Base-by-base conservation (phyloP, 306 rosid species). In the Purshia tridentata region DNA sequence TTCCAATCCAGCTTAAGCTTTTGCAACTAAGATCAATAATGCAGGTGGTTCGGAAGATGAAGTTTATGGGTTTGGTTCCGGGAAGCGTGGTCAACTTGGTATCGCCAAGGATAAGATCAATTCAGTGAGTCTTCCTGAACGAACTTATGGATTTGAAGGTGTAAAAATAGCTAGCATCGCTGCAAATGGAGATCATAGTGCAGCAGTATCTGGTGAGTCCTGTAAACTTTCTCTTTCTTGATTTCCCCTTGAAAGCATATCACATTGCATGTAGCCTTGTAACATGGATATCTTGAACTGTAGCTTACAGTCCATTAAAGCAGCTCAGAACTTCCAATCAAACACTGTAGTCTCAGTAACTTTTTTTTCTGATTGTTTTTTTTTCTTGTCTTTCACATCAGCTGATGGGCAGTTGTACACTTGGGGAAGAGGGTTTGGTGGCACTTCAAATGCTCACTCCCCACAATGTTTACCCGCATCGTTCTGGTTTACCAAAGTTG, bases 181-280 rank as follows among this genome's bases (percentile, higher is more conserved):
- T 72, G 95, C 99, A 68, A 90, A 80, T 76, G 99, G 99, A 72
- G 97, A 94, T 84, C 97, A 91, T n/a, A 94, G 96, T 83, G 87
- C 95, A 49, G 89, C 97, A 66, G 47, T 91, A 81, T 83, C 95
- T 66, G 80, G 97, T 94, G 73, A 76, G 75, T 73, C 39, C 67
- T 14, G 64, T 68, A 23, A 64, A 64, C 51, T 60, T 72, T 67
- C 66, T 46, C 22, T 74, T 53, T n/a, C 83, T 67, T 56, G 35
- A 74, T 76, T 57, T 69, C 59, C 58, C 51, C 14, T 18, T 16
- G 4, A 29, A 70, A 9, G 41, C 18, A 55, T 12, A 35, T 4
- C 52, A 51, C 44, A 22, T 16, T 41, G 19, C 22, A 20, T 0
- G 5, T 40, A 15, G 2, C 55, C 35, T 40, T 0, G 5, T 40